These are phyloP conservation scores for Rhynchospora tenuis DNA, from an alignment of 176 grass and related monocot genomes.

Conservation along the genomic window DNA sequence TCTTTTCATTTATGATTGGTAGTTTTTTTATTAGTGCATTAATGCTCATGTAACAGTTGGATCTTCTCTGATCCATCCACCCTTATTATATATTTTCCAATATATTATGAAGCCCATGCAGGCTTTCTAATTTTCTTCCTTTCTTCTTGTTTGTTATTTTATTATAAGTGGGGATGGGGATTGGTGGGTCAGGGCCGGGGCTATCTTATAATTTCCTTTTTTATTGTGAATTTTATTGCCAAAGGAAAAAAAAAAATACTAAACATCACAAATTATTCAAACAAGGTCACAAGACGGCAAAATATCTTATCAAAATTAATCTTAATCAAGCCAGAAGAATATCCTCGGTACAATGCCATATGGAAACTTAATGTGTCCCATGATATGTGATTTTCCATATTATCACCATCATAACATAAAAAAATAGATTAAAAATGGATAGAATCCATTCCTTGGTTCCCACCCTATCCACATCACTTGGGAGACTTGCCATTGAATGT, in stretches of 20 bases:
- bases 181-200: no score
- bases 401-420: neutral
- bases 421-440: neutral
- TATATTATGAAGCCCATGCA: neutral
- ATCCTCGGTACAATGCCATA: neutral
- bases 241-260: no score
- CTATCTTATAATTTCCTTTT: no score
- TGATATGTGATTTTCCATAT: neutral
- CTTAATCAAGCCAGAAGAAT: neutral
- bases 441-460: neutral
- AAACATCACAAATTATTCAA: no score
- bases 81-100: neutral
- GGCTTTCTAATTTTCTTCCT: no score
- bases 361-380: neutral
- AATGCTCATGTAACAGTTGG: neutral
- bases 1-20: constrained; percentile 4
- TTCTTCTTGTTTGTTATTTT: no score
- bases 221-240: no score
- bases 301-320: neutral
- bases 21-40: constrained; percentile 10
- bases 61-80: neutral
- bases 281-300: no score
- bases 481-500: constrained; percentile 12
- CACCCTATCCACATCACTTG: constrained; percentile 22
- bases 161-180: no score